phyloP scores from a whole-genome alignment of 1,284 basidiomycete species.

The Filobasidium uniguttulatum region DNA sequence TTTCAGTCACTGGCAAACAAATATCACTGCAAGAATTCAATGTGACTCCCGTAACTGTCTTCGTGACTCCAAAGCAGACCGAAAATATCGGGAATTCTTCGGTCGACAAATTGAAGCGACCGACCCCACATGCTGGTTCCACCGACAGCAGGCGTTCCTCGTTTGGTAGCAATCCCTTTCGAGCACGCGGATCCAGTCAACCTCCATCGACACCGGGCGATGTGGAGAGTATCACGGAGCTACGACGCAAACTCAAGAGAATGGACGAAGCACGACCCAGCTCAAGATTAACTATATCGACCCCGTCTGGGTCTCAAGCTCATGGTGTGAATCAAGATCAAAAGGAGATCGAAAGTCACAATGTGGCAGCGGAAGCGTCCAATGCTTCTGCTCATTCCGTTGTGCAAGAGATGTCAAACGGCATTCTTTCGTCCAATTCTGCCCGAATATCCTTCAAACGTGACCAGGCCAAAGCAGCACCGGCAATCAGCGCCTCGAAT shows the following conservation, averaged over 20 bases:
- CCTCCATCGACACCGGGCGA: slow-evolving; percentile 16
- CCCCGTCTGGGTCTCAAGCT: no score
- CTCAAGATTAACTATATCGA: not conserved
- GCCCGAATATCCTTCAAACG: slow-evolving; percentile 27
- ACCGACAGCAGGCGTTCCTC: slow-evolving; percentile 25
- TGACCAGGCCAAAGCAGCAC: slow-evolving; percentile 66
- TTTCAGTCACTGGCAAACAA: slow-evolving; percentile 41
- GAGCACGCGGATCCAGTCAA: slow-evolving; percentile 7
- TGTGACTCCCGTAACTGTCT: slow-evolving; percentile 90
- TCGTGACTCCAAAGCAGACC: slow-evolving; percentile 47
- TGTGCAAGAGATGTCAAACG: slow-evolving; percentile 6
- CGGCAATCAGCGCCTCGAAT: slow-evolving; percentile 65
- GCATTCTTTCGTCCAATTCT: not conserved
- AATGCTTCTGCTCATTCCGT: slow-evolving; percentile 6
- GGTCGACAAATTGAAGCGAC: not conserved
- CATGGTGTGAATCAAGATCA: not conserved
- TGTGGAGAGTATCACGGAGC: slow-evolving; percentile 29
- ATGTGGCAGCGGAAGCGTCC: no score
- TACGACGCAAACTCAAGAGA: slow-evolving; percentile 25
- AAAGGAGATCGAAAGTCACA: no score
- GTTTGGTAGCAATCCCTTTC: slow-evolving; percentile 20
- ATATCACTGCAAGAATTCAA: slow-evolving; percentile 60
- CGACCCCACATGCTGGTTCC: not conserved
- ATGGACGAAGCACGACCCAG: slow-evolving; percentile 17
- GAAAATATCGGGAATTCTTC: not conserved